A percentile compares a stretch with the other conserved stretches of the same genome.
Evolutionary conservation across 306 rosid species (phyloP).

Genomic region (Inga leiocalycina): DNA sequence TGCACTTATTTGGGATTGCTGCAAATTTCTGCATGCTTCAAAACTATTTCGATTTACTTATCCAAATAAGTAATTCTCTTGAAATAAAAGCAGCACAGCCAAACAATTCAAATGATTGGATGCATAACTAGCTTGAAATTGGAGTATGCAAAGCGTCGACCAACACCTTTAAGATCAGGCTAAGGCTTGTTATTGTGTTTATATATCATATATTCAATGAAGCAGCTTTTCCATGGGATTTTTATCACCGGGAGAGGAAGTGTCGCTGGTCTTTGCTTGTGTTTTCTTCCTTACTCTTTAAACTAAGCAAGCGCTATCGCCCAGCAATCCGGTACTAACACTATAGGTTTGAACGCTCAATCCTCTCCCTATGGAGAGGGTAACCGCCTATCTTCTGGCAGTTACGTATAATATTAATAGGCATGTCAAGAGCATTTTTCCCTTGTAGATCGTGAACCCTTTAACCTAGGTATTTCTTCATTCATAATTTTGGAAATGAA

Average conservation of each 20-base stretch:
- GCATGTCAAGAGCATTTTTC: neutral
- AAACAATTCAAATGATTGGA: neutral
- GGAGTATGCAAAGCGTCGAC: neutral
- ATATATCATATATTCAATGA: neutral
- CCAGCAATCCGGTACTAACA: neutral
- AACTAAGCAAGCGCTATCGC: neutral
- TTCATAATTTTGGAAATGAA: conserved; percentile 3
- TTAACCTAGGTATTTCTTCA: neutral
- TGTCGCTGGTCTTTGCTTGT: neutral
- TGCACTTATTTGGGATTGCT: neutral
- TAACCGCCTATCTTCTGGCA: neutral
- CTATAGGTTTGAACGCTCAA: neutral
- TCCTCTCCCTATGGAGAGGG: neutral
- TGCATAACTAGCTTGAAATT: neutral
- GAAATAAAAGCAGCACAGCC: neutral
- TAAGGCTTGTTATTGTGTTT: neutral
- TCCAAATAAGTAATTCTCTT: neutral
- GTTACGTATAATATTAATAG: neutral
- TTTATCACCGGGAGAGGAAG: neutral
- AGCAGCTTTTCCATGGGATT: neutral
- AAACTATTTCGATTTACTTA: neutral
- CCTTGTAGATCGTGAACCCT: neutral
- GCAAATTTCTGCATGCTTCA: neutral
- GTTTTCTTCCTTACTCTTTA: neutral
- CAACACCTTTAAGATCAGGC: conserved; percentile 5